Evolutionary conservation across 257 asterid species (phyloP).

Genomic region (Solanum habrochaites): DNA sequence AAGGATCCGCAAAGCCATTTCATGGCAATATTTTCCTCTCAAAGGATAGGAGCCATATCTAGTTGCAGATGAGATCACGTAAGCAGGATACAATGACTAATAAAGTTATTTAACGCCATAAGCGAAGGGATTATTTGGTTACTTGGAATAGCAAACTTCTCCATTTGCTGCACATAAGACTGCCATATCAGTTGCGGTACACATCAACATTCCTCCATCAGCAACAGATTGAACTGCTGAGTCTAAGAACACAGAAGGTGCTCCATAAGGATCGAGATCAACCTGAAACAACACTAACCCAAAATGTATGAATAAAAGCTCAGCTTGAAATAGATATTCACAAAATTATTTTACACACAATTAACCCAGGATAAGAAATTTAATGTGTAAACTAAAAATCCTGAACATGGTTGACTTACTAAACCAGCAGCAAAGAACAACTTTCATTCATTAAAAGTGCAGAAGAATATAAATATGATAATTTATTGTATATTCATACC

Average conservation of each 20-base stretch:
- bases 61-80: constrained; percentile 7
- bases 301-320: neutral
- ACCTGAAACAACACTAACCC: constrained; percentile 38
- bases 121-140: constrained; percentile 17
- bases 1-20: constrained; percentile 95
- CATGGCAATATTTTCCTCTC: constrained; percentile 95
- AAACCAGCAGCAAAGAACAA: neutral
- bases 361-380: neutral
- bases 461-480: neutral
- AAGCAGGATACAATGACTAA: constrained; percentile 10
- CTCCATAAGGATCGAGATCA: constrained; percentile 99
- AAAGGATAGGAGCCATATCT: constrained; percentile 94
- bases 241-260: constrained; percentile 92
- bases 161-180: constrained; percentile 95
- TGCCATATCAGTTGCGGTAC: constrained; percentile 99
- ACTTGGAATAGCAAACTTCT: constrained; percentile 99
- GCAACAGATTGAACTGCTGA: constrained; percentile 88
- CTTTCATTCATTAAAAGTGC: neutral
- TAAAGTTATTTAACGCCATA: neutral
- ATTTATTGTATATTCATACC: constrained; percentile 32
- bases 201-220: constrained; percentile 92
- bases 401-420: neutral
- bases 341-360: neutral
- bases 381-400: neutral
- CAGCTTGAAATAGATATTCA: neutral